Evolutionary conservation across 2,329 filamentous ascomycete species (phyloP).

Genomic region (Monosporascus sp.): DNA sequence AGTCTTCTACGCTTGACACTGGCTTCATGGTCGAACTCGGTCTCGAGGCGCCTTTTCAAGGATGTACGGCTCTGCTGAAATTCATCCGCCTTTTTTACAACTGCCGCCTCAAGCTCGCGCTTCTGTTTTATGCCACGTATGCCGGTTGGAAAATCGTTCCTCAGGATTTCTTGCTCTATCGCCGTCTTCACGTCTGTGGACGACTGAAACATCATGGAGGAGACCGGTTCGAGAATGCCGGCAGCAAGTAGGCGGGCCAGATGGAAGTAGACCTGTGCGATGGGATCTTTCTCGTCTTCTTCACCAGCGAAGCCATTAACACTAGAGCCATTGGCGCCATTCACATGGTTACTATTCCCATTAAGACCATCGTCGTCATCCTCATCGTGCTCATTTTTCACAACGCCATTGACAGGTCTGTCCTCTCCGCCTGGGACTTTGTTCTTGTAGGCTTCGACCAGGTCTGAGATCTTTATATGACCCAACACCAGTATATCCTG

Average conservation of each 20-base stretch:
- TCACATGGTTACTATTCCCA: slow-evolving; percentile 28
- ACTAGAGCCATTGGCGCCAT: slow-evolving; percentile 29
- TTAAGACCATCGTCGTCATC: slow-evolving; percentile 29
- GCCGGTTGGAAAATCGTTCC: slow-evolving; percentile 43
- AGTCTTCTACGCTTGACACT: slow-evolving; percentile 50
- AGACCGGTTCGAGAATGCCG: slow-evolving; percentile 64
- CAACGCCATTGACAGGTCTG: slow-evolving; percentile 15
- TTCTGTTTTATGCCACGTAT: slow-evolving; percentile 63
- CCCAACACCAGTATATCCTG: slow-evolving; percentile 72
- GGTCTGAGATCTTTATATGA: slow-evolving; percentile 66
- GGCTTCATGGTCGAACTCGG: slow-evolving; percentile 12
- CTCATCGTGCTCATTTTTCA: slow-evolving; percentile 23
- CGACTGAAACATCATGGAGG: slow-evolving; percentile 50
- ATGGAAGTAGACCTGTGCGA: slow-evolving; percentile 43
- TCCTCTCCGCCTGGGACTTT: slow-evolving; percentile 25
- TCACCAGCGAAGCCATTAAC: slow-evolving; percentile 19
- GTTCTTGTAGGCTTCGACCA: slow-evolving; percentile 57
- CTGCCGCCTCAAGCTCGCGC: slow-evolving; percentile 45
- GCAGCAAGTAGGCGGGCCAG: slow-evolving; percentile 53
- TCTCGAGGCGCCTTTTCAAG: slow-evolving; percentile 22
- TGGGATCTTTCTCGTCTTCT: slow-evolving; percentile 12
- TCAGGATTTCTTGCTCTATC: slow-evolving; percentile 58
- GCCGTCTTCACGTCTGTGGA: slow-evolving; percentile 56
- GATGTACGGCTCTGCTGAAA: slow-evolving; percentile 16
- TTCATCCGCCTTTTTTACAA: slow-evolving; percentile 18